Base-by-base conservation (phyloP, 2,329 filamentous ascomycete species). In the Tolypocladium inflatum region DNA sequence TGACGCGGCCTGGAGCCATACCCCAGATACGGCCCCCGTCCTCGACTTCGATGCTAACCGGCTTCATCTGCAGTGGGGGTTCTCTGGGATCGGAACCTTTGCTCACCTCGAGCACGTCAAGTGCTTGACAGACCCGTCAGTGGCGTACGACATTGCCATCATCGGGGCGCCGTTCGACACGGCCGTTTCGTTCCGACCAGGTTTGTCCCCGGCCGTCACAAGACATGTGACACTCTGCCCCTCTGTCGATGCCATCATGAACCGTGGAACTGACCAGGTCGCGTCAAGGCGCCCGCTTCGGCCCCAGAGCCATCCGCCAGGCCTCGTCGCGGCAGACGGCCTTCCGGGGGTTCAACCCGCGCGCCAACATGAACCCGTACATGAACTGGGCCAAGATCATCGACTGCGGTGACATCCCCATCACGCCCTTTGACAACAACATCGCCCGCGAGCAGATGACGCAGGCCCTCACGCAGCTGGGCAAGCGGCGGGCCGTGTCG, bases 331-430 rank as follows among this genome's bases (percentile, higher is more conserved):
- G 91, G 23, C 91, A 96, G 74, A 90, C 88, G 17, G 81, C 85
- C 3, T 90, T 88, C 71, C 84, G 90, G 48, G 88, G 88, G 68
- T 76, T 89, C 80, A 96, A 96, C 73, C 83, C 88, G 2, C 85
- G 91, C 26, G 91, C 90, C 2, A 81, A 80, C 43, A 81, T 96
- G 63, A 97, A 96, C 72, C 91, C 92, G 0, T 96, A 94, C 74
- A 63, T 87, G 69, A 87, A 83, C 66, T 93, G 90, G 83, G 87
- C 91, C 10, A 90, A 82, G 55, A 84, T 96, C 59, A 78, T 93
- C 55, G 92, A 97, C 76, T 97, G 92, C 71, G 92, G 92, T 53
- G 92, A 96, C 70, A 91, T 96, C 58, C 91, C 92, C 35, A 80
- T 95, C 63, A 90, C 88, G 0, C 91, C 91, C 0, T 87, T 95